Conservation (phyloP, 768 basidiomycete genomes). For the Suillus luteus region DNA sequence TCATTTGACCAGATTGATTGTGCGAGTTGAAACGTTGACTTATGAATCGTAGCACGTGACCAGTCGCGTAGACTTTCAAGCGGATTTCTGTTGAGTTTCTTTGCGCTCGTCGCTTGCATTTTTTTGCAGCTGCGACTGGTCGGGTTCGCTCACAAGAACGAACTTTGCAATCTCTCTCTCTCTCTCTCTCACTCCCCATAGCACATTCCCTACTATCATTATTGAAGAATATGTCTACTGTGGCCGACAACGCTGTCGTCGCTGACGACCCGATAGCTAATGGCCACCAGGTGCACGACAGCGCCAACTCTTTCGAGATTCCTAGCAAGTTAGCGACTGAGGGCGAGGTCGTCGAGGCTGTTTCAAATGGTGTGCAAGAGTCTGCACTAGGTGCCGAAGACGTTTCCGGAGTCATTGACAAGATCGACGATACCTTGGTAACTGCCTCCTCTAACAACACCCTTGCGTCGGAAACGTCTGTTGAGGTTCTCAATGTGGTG, state of each 20-base stretch:
- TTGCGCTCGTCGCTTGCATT: slow-evolving; percentile 11
- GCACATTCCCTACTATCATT: slow-evolving; percentile 19
- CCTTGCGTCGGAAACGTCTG: not conserved
- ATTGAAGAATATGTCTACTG: slow-evolving; percentile 13
- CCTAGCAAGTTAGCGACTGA: not conserved
- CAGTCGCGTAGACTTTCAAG: slow-evolving; percentile 13
- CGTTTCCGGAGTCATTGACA: not conserved
- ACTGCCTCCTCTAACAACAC: not conserved
- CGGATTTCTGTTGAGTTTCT: slow-evolving; percentile 7
- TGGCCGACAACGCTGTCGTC: slow-evolving; percentile 3
- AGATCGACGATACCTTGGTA: slow-evolving; percentile 5
- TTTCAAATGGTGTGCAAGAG: not conserved
- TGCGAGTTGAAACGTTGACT: not conserved
- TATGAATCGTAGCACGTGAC: slow-evolving; percentile 3
- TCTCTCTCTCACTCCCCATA: not conserved
- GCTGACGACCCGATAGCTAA: slow-evolving; percentile 15
- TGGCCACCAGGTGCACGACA: slow-evolving; percentile 4
- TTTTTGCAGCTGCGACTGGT: slow-evolving; percentile 12
- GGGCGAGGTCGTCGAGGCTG: not conserved
- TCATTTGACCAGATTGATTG: not conserved
- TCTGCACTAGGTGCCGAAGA: not conserved
- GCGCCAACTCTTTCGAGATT: not conserved
- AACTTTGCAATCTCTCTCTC: slow-evolving; percentile 2
- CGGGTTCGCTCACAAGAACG: slow-evolving; percentile 7
- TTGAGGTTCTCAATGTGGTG: not conserved